Conservation (phyloP, 345 rosid species). For the Anastatica hierochuntica region DNA sequence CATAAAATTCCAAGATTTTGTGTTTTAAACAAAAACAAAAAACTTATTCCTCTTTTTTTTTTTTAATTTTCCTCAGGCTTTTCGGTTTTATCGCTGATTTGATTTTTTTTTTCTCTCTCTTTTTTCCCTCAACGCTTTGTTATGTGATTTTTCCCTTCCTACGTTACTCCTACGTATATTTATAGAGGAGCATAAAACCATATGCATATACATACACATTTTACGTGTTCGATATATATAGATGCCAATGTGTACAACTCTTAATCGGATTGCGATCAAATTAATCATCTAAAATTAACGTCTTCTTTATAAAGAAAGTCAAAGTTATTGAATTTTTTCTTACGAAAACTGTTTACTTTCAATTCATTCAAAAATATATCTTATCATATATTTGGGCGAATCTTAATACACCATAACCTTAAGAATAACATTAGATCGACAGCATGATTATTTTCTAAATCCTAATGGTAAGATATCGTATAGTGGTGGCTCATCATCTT, state of each 20-base stretch:
- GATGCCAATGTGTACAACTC: conserved; percentile 19
- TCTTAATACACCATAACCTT: too few relatives aligned
- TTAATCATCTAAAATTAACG: conserved; percentile 5
- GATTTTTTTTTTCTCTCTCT: not conserved
- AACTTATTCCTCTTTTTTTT: not conserved
- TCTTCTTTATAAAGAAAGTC: not conserved
- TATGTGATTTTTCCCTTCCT: conserved; percentile 6
- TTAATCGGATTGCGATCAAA: conserved; percentile 15
- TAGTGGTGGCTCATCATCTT: too few relatives aligned
- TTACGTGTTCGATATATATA: conserved; percentile 19
- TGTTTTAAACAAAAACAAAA: not conserved
- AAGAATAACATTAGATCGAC: too few relatives aligned
- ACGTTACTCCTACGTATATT: conserved; percentile 9
- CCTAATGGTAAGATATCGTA: too few relatives aligned
- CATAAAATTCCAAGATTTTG: conserved; percentile 30
- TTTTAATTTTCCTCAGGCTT: conserved; percentile 12
- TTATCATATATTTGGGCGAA: too few relatives aligned
- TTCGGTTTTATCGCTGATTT: conserved; percentile 8
- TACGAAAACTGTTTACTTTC: too few relatives aligned
- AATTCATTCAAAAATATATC: too few relatives aligned
- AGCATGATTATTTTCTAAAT: too few relatives aligned
- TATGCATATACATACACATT: conserved; percentile 15
- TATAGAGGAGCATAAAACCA: conserved; percentile 12
- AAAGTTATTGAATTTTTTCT: too few relatives aligned
- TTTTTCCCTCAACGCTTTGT: conserved; percentile 4